These are phyloP conservation scores for Tylopilus felleus DNA, from an alignment of 768 basidiomycete genomes.

Conservation along the genomic window DNA sequence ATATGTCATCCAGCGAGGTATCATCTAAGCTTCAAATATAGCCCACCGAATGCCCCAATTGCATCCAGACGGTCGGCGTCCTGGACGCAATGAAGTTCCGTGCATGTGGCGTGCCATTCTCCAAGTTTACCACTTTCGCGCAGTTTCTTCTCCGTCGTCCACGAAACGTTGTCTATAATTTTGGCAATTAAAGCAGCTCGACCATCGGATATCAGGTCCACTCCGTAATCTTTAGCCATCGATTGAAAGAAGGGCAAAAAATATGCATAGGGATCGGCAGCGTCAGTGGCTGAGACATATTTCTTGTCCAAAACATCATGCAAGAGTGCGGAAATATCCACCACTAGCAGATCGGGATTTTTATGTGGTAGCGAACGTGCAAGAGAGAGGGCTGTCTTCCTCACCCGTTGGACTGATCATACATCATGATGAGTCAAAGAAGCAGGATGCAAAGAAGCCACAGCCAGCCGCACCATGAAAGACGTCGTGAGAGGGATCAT, in stretches of 20 bases:
- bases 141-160: slow-evolving; percentile 77
- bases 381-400: slow-evolving; percentile 69
- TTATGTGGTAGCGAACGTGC: slow-evolving; percentile 46
- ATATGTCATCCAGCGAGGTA: not conserved
- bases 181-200: slow-evolving; percentile 52
- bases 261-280: slow-evolving; percentile 59
- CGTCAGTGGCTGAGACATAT: slow-evolving; percentile 58
- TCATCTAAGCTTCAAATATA: not conserved
- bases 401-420: slow-evolving; percentile 72
- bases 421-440: slow-evolving; percentile 1
- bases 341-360: slow-evolving; percentile 64
- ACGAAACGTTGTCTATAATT: slow-evolving; percentile 39
- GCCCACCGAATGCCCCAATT: slow-evolving; percentile 69
- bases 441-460: not conserved
- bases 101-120: slow-evolving; percentile 65
- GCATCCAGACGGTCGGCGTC: slow-evolving; percentile 79
- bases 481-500: slow-evolving; percentile 79
- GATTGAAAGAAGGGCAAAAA: slow-evolving; percentile 64
- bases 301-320: slow-evolving; percentile 89
- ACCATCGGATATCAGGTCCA: slow-evolving; percentile 14
- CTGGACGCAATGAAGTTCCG: slow-evolving; percentile 80
- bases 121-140: slow-evolving; percentile 52
- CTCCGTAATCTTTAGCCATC: slow-evolving; percentile 34
- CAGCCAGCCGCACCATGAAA: slow-evolving; percentile 58
- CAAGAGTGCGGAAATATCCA: slow-evolving; percentile 77